Evolutionary conservation across 768 basidiomycete species (phyloP), one percentile per base, ranked within the genome.

Genomic region (Lepiota brunneoincarnata): DNA sequence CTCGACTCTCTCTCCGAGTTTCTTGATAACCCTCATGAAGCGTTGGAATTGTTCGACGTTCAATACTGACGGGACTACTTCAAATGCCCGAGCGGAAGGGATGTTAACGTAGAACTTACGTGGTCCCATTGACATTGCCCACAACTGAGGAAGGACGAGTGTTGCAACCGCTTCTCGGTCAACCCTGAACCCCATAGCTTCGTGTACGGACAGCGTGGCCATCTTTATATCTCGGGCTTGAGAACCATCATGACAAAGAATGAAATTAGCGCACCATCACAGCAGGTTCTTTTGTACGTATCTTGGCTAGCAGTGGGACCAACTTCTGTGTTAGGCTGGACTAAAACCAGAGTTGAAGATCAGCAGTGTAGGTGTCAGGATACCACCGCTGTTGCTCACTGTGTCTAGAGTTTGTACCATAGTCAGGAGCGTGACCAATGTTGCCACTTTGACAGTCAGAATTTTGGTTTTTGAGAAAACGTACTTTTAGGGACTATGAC

Each of bases 121-220:
- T 51, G 95, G 95, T 21, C 93, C 95, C 75, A 98, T 96, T 2
- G 91, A 94, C 94, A 99, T 98, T 2, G 88, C 77, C 97, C 97
- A 99, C 23, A 95, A 71, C 75, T 96, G 93, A 7, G 93, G 93
- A 11, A 96, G 74, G 26, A 96, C 90, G 39, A 93, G 75, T 0
- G 88, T 91, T 2, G 92, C 92, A 10, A 93, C 90, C 9, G 94
- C 92, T 69, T 95, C 93, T 44, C 93, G 82, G 61, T 97, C 95
- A 1, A 98, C 86, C 66, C 96, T 97, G 60, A 84, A 80, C 7
- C 95, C 94, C 95, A 97, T 98, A 0, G 92, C 92, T 67, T 95
- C 94, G 71, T 98, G 95, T 0, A 98, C 93, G 18, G 80, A 81
- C 39, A 93, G 73, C 0, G 93, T 93, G 2, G 90, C 89, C 84